Evolutionary conservation across 305 asterid genomes (phyloP).

Genomic region (Solanum hybrid): DNA sequence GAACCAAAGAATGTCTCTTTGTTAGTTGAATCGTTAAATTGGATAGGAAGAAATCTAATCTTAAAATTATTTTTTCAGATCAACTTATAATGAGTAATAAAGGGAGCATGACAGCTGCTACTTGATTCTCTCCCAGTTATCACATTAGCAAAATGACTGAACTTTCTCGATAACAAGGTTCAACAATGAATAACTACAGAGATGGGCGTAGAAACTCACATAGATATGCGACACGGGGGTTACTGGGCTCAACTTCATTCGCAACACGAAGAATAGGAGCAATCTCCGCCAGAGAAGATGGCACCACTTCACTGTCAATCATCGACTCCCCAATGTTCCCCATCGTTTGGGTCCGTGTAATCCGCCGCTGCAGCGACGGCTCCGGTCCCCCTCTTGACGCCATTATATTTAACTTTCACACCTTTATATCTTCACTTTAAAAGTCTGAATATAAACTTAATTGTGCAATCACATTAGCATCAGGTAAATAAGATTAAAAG

Average conservation of each 20-base stretch:
- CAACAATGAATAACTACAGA: not conserved
- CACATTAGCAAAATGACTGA: not conserved
- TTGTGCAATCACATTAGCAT: not conserved
- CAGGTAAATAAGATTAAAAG: not conserved
- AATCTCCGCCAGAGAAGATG: constrained; percentile 88
- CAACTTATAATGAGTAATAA: not conserved
- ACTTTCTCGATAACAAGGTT: not conserved
- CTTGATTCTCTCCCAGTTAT: not conserved
- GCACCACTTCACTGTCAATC: constrained; percentile 97
- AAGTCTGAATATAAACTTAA: not conserved
- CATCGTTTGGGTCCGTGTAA: constrained; percentile 80
- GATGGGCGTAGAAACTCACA: constrained; percentile 38
- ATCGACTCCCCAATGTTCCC: constrained; percentile 87
- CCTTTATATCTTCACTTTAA: constrained; percentile 12
- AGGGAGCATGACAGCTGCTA: not conserved
- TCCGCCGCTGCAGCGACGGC: constrained; percentile 70
- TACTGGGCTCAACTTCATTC: constrained; percentile 98
- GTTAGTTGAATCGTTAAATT: not conserved
- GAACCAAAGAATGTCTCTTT: not conserved
- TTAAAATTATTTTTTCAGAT: not conserved
- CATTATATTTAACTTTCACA: constrained; percentile 33
- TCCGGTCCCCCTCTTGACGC: constrained; percentile 64
- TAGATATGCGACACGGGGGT: constrained; percentile 93
- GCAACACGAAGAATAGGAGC: constrained; percentile 99
- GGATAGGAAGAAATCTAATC: not conserved